phyloP scores from a whole-genome alignment of 2,329 filamentous ascomycete species.

The Paecilomyces variotii region DNA sequence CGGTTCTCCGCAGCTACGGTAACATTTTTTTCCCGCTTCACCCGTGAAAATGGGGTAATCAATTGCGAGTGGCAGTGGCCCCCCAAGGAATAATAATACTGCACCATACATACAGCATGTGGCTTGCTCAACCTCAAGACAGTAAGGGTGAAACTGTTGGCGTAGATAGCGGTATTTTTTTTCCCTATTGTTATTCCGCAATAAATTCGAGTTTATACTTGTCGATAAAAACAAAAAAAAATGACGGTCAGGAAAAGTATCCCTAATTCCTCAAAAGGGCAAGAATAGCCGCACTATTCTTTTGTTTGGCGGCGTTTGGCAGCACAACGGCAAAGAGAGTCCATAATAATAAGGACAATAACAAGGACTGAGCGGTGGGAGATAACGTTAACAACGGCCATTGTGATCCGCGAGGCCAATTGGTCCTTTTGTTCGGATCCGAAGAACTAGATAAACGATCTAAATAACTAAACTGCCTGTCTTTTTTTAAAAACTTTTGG shows the following conservation, averaged over 20 bases:
- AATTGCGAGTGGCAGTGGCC: background rate
- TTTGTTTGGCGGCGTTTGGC: background rate
- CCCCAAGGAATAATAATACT: too few relatives aligned
- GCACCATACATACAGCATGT: background rate
- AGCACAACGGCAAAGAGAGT: background rate
- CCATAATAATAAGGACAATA: background rate
- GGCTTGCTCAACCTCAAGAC: too few relatives aligned
- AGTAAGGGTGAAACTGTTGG: too few relatives aligned
- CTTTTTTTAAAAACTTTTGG: background rate
- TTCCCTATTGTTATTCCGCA: background rate
- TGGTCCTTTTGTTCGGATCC: background rate
- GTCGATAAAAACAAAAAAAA: background rate
- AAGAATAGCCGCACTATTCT: background rate
- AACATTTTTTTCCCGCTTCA: background rate
- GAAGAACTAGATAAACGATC: background rate
- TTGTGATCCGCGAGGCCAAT: background rate
- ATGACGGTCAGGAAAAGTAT: background rate
- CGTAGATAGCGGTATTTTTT: too few relatives aligned
- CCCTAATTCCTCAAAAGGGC: background rate
- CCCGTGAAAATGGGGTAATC: background rate
- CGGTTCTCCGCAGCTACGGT: background rate
- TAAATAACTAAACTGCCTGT: background rate
- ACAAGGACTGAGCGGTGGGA: background rate
- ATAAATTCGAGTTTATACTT: background rate
- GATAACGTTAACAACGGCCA: background rate